phyloP scores from a whole-genome alignment of 2,329 filamentous ascomycete genomes.

The Pyricularia pennisetigena region DNA sequence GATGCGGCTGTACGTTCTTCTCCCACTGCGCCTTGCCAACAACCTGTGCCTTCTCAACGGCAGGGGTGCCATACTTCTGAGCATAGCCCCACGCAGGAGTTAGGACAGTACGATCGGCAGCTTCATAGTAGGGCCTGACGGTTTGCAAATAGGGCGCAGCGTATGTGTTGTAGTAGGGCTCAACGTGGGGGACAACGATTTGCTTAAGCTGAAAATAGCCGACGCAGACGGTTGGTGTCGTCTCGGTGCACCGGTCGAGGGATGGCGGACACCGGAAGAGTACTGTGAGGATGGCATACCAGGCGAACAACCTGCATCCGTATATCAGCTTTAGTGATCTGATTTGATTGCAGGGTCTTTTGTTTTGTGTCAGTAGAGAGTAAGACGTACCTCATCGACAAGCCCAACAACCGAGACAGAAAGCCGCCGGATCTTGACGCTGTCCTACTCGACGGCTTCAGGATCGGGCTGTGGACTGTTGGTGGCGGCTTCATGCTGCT shows the following conservation, averaged over 20 bases:
- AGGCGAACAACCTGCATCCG: conserved; percentile 57
- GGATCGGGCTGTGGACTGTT: conserved; percentile 25
- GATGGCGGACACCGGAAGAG: conserved; percentile 73
- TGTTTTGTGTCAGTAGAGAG: no score
- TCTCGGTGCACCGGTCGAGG: conserved; percentile 54
- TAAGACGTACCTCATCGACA: conserved; percentile 4
- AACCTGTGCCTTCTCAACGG: conserved; percentile 55
- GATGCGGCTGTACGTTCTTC: conserved; percentile 63
- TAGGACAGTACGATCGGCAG: conserved; percentile 53
- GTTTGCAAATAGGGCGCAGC: conserved; percentile 73
- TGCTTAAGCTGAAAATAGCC: conserved; percentile 64
- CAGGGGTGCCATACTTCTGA: conserved; percentile 66
- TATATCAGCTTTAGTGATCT: neutral
- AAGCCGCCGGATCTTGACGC: conserved; percentile 18
- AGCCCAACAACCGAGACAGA: conserved; percentile 31
- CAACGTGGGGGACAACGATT: conserved; percentile 59
- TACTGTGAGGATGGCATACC: conserved; percentile 76
- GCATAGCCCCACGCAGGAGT: conserved; percentile 57
- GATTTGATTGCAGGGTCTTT: neutral
- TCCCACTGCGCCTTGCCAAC: conserved; percentile 68
- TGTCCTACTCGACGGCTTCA: conserved; percentile 20
- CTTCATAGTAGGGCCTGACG: conserved; percentile 65
- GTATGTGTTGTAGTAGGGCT: conserved; percentile 80
- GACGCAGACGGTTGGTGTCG: conserved; percentile 70
- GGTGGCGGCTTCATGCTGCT: conserved; percentile 5